Evolutionary conservation across 2,329 filamentous ascomycete species (phyloP), one percentile per base, ranked within the genome.

Genomic region (Lizonia empirigonia): DNA sequence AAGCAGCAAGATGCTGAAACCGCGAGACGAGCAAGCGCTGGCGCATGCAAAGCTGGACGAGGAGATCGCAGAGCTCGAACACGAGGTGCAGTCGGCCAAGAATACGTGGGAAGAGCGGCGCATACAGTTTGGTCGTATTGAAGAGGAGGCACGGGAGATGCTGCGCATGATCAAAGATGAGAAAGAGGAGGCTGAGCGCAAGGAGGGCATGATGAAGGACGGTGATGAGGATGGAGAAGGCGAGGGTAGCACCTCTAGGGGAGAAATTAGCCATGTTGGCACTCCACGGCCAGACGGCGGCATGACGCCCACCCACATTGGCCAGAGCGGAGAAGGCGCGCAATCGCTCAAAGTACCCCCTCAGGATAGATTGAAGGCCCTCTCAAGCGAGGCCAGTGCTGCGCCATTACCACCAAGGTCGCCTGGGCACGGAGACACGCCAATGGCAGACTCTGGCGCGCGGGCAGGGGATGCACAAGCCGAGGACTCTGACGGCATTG

Each of bases 131-230:
- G 89, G 87, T 50, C 83, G 85, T 48, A 92, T 97, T 65, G 89
- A 96, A 69, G 89, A 92, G 53, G 93, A 97, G 77, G 91, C 91
- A n/a, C 89, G 89, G 83, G 82, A 90, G 58, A 81, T 97, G 71
- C 80, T 92, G 50, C 82, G 90, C 39, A 81, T 95, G 71, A 96
- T 97, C 67, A 86, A 91, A 54, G 92, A 96, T 67, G 93, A 97
- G 79, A 96, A 96, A 76, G 92, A 96, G 71, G 91, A 96, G 74
- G 90, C 94, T 0, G 91, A 96, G 74, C 81, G 90, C 33, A 83
- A 91, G 46, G 91, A 95, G 72, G 91, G 90, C 20, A 76, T 76
- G 73, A 76, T 76, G 55, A 75, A 74, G 38, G 73, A 72, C 26
- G 70, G 67, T 1, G 75, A 75, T 12, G 73, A 73, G 13, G 74